Evolutionary conservation across 192 early-diverging fungal species (phyloP).

Genomic region (Chytriomyces hyalinus): DNA sequence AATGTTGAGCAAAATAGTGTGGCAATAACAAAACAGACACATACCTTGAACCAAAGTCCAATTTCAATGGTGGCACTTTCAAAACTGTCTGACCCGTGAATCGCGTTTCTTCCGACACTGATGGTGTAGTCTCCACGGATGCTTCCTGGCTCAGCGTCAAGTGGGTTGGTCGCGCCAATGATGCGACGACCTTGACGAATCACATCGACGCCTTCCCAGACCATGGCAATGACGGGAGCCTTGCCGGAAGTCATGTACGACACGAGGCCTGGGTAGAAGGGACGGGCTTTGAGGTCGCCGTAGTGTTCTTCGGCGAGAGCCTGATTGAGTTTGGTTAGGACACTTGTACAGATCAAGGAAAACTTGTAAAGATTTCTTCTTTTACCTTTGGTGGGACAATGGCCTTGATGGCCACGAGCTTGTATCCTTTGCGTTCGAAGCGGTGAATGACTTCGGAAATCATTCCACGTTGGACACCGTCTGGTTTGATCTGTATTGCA

Average conservation of each 20-base stretch:
- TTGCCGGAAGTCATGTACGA: constrained; percentile 91
- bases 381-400: constrained; percentile 55
- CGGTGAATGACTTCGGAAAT: constrained; percentile 85
- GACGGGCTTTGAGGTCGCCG: constrained; percentile 76
- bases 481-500: constrained; percentile 66
- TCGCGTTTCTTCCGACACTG: constrained; percentile 64
- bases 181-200: constrained; percentile 86
- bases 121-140: constrained; percentile 87
- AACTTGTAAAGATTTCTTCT: constrained; percentile 48
- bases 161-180: constrained; percentile 92
- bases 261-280: constrained; percentile 89
- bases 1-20: background rate
- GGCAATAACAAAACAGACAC: background rate
- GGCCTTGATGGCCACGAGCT: constrained; percentile 85
- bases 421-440: constrained; percentile 74
- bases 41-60: constrained; percentile 38
- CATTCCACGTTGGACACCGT: constrained; percentile 85
- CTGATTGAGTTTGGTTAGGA: constrained; percentile 48
- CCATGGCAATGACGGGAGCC: constrained; percentile 75
- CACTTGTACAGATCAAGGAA: constrained; percentile 72
- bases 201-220: constrained; percentile 88
- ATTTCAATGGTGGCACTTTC: constrained; percentile 64
- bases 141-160: constrained; percentile 83
- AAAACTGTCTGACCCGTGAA: constrained; percentile 87
- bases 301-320: constrained; percentile 84